phyloP scores from a whole-genome alignment of 2,329 filamentous ascomycete genomes.

The Aaosphaeria pasadenensis region DNA sequence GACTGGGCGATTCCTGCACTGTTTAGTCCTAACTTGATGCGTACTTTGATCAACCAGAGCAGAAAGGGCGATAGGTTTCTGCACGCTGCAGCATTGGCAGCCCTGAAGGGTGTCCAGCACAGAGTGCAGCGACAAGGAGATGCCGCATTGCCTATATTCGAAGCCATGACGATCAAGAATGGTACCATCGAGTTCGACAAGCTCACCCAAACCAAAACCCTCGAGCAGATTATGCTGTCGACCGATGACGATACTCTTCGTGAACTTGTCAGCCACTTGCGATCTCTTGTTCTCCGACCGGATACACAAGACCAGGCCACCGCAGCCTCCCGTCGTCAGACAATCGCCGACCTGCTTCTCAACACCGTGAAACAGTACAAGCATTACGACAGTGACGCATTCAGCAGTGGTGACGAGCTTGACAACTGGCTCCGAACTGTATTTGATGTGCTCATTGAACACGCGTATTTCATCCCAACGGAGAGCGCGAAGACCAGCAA shows the following conservation, averaged over 20 bases:
- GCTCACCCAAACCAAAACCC: slow-evolving; percentile 78
- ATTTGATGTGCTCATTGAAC: slow-evolving; percentile 46
- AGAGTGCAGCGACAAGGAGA: slow-evolving; percentile 58
- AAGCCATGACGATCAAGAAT: slow-evolving; percentile 65
- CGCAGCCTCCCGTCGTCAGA: slow-evolving; percentile 46
- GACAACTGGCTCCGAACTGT: slow-evolving; percentile 44
- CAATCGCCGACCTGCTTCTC: slow-evolving; percentile 53
- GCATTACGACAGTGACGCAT: slow-evolving; percentile 17
- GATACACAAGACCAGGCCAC: slow-evolving; percentile 44
- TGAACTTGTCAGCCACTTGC: slow-evolving; percentile 53
- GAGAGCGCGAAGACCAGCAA: slow-evolving; percentile 27
- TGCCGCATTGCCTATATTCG: slow-evolving; percentile 60
- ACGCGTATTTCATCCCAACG: slow-evolving; percentile 48
- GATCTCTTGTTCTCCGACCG: slow-evolving; percentile 45
- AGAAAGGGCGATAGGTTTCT: slow-evolving; percentile 33
- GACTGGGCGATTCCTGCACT: slow-evolving; percentile 54
- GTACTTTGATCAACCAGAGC: slow-evolving; percentile 39
- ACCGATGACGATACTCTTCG: slow-evolving; percentile 50
- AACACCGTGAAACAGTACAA: slow-evolving; percentile 45
- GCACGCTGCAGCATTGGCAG: slow-evolving; percentile 71
- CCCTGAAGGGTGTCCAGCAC: slow-evolving; percentile 67
- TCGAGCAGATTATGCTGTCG: slow-evolving; percentile 69
- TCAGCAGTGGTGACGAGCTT: slow-evolving; percentile 25
- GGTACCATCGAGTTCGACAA: slow-evolving; percentile 81
- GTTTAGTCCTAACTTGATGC: slow-evolving; percentile 81